Percentiles rank a stretch among this genome's conserved stretches.
phyloP scores from a whole-genome alignment of 495 filamentous ascomycete genomes.

The Penicillium daleae region DNA sequence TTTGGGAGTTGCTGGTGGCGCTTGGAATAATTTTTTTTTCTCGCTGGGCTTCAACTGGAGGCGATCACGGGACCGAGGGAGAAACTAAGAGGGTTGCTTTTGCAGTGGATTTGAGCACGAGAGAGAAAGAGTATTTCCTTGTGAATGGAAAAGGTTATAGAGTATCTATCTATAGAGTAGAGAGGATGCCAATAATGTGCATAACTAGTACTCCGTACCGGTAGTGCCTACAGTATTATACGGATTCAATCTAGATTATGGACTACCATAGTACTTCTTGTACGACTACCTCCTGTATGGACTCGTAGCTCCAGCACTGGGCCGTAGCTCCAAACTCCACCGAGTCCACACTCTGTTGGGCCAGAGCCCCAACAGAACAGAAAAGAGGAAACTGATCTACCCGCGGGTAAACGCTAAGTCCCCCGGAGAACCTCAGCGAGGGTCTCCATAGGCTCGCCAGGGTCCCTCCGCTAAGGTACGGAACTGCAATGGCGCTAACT shows the following conservation, averaged over 20 bases:
- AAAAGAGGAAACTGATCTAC: conserved; percentile 23
- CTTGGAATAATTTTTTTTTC: not conserved
- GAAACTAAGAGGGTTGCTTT: not conserved
- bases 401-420: conserved; percentile 17
- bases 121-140: not conserved
- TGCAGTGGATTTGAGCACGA: not conserved
- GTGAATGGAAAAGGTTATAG: too few relatives aligned
- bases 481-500: not conserved
- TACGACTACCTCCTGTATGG: too few relatives aligned
- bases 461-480: conserved; percentile 4
- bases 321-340: too few relatives aligned
- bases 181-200: too few relatives aligned
- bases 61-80: conserved; percentile 18
- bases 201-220: too few relatives aligned
- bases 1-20: not conserved
- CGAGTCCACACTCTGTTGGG: conserved; percentile 29
- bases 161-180: too few relatives aligned
- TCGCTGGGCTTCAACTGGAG: not conserved
- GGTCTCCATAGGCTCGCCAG: not conserved
- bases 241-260: too few relatives aligned
- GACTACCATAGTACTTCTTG: too few relatives aligned
- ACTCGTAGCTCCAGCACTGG: too few relatives aligned
- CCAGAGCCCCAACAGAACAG: conserved; percentile 25
- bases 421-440: not conserved
- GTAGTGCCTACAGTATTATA: too few relatives aligned